phyloP scores from a whole-genome alignment of 805 yeast genomes.

The Wickerhamomyces bovis region DNA sequence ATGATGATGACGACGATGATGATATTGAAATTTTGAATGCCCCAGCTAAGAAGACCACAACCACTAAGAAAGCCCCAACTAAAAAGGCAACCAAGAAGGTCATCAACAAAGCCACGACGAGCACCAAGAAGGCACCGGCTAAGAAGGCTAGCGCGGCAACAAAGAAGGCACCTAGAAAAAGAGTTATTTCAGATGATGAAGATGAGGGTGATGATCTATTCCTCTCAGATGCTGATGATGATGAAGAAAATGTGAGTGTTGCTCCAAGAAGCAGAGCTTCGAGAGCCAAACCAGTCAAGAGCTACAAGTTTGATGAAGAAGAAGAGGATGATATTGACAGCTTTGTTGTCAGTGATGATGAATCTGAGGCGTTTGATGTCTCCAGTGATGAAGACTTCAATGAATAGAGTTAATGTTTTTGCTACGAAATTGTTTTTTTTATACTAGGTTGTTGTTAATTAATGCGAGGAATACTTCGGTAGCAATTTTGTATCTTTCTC shows the following conservation, averaged over 20 bases:
- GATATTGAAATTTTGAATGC: neutral
- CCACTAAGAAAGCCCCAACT: constrained; percentile 3
- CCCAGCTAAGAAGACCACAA: neutral
- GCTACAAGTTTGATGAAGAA: constrained; percentile 7
- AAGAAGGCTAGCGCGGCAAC: neutral
- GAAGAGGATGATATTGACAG: constrained; percentile 3
- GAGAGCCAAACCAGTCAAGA: constrained; percentile 14
- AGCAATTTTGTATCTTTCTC: no score
- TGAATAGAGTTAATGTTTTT: constrained; percentile 1
- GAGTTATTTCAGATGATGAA: constrained; percentile 11
- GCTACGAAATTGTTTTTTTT: neutral
- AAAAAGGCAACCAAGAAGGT: neutral
- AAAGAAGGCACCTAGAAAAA: constrained; percentile 5
- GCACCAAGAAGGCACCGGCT: constrained; percentile 1
- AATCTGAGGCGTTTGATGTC: constrained; percentile 6
- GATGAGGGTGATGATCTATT: constrained; percentile 11
- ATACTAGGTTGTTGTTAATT: no score
- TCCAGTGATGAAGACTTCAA: constrained; percentile 13
- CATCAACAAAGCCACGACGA: constrained; percentile 8
- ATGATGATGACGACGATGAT: constrained; percentile 2
- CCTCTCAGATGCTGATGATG: constrained; percentile 3
- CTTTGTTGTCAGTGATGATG: constrained; percentile 5
- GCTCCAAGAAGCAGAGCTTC: constrained; percentile 13
- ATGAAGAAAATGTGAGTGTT: constrained; percentile 5
- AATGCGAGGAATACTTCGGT: neutral